Percentiles rank a stretch among this genome's conserved stretches.
phyloP scores from a whole-genome alignment of 306 rosid genomes.

The Vigna angularis region DNA sequence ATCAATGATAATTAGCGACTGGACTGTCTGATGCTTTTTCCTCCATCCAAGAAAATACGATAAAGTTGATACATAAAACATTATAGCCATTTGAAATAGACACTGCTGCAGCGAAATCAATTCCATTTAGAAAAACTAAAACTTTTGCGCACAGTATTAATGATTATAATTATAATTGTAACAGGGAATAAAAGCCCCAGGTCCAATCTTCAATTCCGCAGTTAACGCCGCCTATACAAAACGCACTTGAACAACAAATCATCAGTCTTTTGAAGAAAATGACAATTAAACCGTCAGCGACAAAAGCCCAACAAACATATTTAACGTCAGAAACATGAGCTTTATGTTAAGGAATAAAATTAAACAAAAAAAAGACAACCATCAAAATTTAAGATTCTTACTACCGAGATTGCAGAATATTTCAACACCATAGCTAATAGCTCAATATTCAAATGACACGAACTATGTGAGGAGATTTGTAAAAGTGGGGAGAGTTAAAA shows the following conservation, averaged over 20 bases:
- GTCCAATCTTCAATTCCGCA: constrained; percentile 28
- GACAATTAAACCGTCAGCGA: neutral
- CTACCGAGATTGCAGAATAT: constrained; percentile 3
- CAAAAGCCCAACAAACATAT: neutral
- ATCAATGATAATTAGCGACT: neutral
- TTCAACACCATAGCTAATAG: constrained; percentile 21
- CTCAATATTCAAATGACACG: constrained; percentile 6
- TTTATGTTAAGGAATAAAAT: neutral
- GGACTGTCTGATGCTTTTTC: neutral
- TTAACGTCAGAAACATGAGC: neutral
- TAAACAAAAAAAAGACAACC: neutral
- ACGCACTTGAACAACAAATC: constrained; percentile 2
- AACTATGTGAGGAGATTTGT: neutral
- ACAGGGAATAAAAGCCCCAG: constrained; percentile 1
- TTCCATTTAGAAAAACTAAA: neutral
- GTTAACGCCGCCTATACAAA: constrained; percentile 15
- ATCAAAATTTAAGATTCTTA: constrained; percentile 17
- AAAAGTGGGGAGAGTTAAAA: constrained; percentile 21
- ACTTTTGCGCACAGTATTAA: neutral
- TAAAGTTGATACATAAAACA: neutral
- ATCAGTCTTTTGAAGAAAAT: constrained; percentile 4
- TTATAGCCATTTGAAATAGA: constrained; percentile 4
- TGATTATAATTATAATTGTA: neutral
- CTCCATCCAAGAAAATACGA: neutral
- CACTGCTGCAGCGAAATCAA: neutral